Evolutionary conservation across 768 basidiomycete genomes (phyloP), one percentile per base, ranked within the genome.

Genomic region (Boletus bicolor): DNA sequence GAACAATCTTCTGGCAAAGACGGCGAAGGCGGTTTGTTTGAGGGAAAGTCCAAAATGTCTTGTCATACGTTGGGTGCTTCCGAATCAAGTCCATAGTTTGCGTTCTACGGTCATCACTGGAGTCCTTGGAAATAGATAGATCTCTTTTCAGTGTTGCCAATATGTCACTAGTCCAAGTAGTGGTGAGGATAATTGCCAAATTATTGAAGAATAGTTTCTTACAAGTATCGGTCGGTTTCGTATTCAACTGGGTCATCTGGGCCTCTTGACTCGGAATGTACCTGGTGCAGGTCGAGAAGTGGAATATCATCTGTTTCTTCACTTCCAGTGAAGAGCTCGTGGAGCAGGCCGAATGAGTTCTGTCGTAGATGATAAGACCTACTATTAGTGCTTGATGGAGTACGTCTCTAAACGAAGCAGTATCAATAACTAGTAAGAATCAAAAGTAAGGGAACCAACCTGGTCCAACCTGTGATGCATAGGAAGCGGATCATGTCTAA

Each of bases 11-110:
- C 71, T 98, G 96, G 67, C 90, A 96, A 55, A 85, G 66, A 42
- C 75, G 80, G 1, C 96, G 87, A 38, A 95, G 36, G 15, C 73
- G 71, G 59, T 88, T 91, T 59, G 83, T 81, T 73, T 96, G 93
- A 2, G 87, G 82, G 68, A 98, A 87, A 19, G 96, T 57, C 89
- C 91, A 97, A 57, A 98, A 87, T 0, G 90, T 83, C 64, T 85
- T 89, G 72, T 98, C 95, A 65, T 90, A 98, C 3, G 86, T 80
- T 0, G 96, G 93, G 72, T 97, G 89, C 52, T 87, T 82, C 2
- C 81, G 83, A 60, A 97, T 96, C 69, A 96, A 93, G 60, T 95
- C 91, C 0, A 88, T 86, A 66, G 85, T 89, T 63, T 83, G 82
- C 8, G 89, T 90, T 7, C 84, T 80, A 19, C 80, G 59, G 19